A percentile compares a stretch with the other conserved stretches of the same genome.
Conservation (phyloP, 352 stramenopile species). For the Pythium chondricola region DNA sequence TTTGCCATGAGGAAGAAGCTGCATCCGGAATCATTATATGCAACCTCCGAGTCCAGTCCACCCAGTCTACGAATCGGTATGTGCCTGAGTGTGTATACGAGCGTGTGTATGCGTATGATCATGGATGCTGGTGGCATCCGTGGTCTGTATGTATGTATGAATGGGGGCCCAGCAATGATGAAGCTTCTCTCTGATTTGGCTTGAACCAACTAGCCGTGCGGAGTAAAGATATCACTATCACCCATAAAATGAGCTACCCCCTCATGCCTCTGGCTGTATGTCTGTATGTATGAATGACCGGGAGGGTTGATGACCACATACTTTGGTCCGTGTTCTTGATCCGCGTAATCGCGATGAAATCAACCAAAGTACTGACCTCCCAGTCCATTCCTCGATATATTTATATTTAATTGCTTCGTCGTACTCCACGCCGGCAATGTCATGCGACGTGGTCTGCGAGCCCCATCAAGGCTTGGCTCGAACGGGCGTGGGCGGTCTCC, state of each 20-base stretch:
- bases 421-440: constrained; percentile 88
- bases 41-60: constrained; percentile 67
- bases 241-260: constrained; percentile 88
- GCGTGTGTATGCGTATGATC: constrained; percentile 15
- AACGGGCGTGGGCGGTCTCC: background rate
- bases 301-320: constrained; percentile 78
- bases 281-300: constrained; percentile 21
- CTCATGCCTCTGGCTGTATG: constrained; percentile 11
- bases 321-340: constrained; percentile 92
- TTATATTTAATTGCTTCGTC: constrained; percentile 49
- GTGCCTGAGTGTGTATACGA: constrained; percentile 19
- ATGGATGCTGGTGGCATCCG: too few relatives aligned
- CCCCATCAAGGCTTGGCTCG: constrained; percentile 9
- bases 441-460: constrained; percentile 32
- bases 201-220: constrained; percentile 91
- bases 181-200: constrained; percentile 76
- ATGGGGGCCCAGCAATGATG: constrained; percentile 73
- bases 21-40: constrained; percentile 90
- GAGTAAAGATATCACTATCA: constrained; percentile 91
- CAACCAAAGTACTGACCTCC: constrained; percentile 81
- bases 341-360: constrained; percentile 89
- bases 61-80: background rate
- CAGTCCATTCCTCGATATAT: constrained; percentile 14
- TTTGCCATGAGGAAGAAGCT: constrained; percentile 67
- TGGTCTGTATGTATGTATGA: constrained; percentile 17